Evolutionary conservation across 2,329 filamentous ascomycete genomes (phyloP).

Genomic region (Colletotrichum camelliae): DNA sequence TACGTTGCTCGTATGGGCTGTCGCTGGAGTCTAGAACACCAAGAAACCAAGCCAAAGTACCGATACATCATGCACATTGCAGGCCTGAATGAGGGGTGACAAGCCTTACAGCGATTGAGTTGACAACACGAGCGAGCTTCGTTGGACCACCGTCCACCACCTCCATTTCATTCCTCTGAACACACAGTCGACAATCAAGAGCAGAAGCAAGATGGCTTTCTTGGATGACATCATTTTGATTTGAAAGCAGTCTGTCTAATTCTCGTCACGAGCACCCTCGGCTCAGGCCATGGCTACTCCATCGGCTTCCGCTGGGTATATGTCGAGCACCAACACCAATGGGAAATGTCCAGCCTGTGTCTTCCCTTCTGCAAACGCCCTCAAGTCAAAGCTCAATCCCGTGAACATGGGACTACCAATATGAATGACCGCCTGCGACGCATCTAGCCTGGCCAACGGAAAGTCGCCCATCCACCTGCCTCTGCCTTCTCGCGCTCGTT

Average conservation of each 20-base stretch:
- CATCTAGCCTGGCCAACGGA: conserved; percentile 14
- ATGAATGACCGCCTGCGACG: too few species aligned
- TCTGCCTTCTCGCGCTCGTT: conserved; percentile 19
- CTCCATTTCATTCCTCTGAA: background rate
- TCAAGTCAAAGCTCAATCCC: background rate
- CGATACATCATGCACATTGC: background rate
- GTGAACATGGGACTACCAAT: background rate
- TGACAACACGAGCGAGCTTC: background rate
- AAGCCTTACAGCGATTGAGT: background rate
- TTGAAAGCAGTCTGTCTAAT: background rate
- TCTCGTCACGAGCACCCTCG: background rate
- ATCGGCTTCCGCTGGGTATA: background rate
- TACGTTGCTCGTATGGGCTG: background rate
- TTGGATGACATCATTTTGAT: background rate
- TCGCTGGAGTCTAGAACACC: background rate
- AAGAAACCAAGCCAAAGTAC: background rate
- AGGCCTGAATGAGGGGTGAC: background rate
- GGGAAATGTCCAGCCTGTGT: background rate
- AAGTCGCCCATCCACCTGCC: conserved; percentile 11
- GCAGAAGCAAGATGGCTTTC: background rate
- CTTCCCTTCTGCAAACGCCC: background rate
- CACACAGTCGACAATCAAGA: background rate
- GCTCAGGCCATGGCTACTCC: background rate
- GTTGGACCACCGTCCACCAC: background rate
- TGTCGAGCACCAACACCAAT: background rate